Percentiles rank a stretch among this genome's conserved stretches.
Evolutionary conservation across 805 yeast genomes (phyloP).

Genomic region (Komagataella pseudopastoris): DNA sequence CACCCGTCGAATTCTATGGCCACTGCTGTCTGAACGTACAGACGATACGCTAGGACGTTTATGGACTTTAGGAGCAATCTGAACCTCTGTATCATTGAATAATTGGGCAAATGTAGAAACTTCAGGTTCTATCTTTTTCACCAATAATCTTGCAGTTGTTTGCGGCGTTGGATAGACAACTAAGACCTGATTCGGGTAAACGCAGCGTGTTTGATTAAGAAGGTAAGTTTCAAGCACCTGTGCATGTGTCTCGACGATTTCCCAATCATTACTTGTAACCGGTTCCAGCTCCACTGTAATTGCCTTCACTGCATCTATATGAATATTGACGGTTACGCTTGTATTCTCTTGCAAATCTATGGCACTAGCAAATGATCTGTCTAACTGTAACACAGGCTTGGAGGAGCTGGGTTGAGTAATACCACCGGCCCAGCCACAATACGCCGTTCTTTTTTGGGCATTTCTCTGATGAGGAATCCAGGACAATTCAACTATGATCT

Average conservation of each 20-base stretch:
- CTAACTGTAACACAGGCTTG: slow-evolving; percentile 36
- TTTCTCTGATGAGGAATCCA: neutral
- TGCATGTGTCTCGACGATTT: slow-evolving; percentile 73
- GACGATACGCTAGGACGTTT: slow-evolving; percentile 7
- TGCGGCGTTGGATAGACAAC: slow-evolving; percentile 61
- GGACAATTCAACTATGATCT: slow-evolving; percentile 1
- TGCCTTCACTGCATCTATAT: slow-evolving; percentile 30
- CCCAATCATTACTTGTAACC: slow-evolving; percentile 73
- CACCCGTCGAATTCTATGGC: slow-evolving; percentile 1
- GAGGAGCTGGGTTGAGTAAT: neutral
- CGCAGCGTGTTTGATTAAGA: slow-evolving; percentile 70
- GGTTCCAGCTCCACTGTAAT: slow-evolving; percentile 72
- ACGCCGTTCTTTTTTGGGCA: neutral
- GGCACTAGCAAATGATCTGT: slow-evolving; percentile 47
- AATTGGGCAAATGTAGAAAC: slow-evolving; percentile 21
- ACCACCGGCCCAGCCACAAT: slow-evolving; percentile 1
- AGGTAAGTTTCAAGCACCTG: slow-evolving; percentile 59
- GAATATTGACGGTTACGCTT: slow-evolving; percentile 27
- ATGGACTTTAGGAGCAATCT: slow-evolving; percentile 54
- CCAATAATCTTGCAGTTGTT: slow-evolving; percentile 41
- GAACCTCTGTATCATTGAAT: slow-evolving; percentile 23
- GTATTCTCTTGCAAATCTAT: slow-evolving; percentile 31
- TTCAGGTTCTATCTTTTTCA: slow-evolving; percentile 24
- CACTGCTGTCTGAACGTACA: slow-evolving; percentile 5
- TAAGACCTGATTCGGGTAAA: slow-evolving; percentile 41